phyloP scores from a whole-genome alignment of 2,329 filamentous ascomycete species.

The Botrytis squamosa region DNA sequence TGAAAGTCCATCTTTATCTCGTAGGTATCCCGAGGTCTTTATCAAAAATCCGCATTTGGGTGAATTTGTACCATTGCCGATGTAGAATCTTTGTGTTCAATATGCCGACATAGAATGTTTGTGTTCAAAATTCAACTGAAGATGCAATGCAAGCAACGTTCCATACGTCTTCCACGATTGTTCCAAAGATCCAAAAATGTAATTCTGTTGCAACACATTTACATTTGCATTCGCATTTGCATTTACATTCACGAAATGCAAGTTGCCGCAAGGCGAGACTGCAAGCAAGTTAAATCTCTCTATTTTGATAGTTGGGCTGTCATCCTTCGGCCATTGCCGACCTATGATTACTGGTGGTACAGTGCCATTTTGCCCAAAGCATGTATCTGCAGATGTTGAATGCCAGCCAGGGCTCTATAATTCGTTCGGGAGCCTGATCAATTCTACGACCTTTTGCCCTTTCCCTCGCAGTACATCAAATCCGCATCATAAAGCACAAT shows the following conservation, averaged over 20 bases:
- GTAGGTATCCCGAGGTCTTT: too few relatives aligned
- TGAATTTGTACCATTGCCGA: background rate
- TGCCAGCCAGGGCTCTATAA: background rate
- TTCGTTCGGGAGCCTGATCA: background rate
- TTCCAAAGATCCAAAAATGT: slow-evolving; percentile 9
- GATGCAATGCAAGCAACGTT: slow-evolving; percentile 17
- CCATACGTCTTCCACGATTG: slow-evolving; percentile 10
- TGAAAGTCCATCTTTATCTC: background rate
- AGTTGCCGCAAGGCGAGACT: background rate
- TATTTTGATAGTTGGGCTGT: background rate
- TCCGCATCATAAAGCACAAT: background rate
- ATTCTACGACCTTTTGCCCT: background rate
- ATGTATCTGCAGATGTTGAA: slow-evolving; percentile 8
- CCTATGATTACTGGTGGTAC: slow-evolving; percentile 6
- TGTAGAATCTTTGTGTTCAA: background rate
- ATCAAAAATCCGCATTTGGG: slow-evolving; percentile 6
- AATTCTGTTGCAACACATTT: slow-evolving; percentile 13
- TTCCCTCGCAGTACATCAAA: background rate
- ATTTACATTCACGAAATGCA: slow-evolving; percentile 14
- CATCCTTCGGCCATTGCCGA: slow-evolving; percentile 14
- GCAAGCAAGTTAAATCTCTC: background rate
- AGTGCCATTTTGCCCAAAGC: background rate
- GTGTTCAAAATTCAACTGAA: background rate
- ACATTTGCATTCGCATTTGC: background rate
- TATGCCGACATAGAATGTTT: background rate